Conservation (phyloP, 768 basidiomycete genomes). For the Pulveroboletus sp. region DNA sequence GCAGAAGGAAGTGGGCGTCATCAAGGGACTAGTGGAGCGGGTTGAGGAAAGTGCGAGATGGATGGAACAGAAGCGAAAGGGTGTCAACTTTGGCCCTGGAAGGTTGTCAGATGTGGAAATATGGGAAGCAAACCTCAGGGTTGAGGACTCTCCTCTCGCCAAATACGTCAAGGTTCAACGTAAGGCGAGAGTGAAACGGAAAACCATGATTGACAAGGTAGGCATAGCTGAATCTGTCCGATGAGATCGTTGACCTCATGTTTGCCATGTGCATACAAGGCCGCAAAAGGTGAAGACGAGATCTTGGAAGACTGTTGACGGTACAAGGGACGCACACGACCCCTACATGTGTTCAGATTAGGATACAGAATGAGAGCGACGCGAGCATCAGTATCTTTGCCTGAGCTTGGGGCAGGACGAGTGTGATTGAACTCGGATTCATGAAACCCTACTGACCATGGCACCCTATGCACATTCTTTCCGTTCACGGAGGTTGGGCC, state of each 20-base stretch:
- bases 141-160: conserved; percentile 72
- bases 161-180: conserved; percentile 77
- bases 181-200: conserved; percentile 74
- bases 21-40: conserved; percentile 81
- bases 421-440: not conserved
- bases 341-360: not conserved
- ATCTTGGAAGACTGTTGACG: conserved; percentile 47
- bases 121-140: conserved; percentile 63
- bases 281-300: conserved; percentile 65
- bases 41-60: conserved; percentile 80
- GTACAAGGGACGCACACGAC: not conserved
- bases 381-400: not conserved
- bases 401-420: not conserved
- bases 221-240: conserved; percentile 1
- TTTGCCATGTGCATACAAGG: conserved; percentile 37
- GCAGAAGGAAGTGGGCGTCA: conserved; percentile 53
- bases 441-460: not conserved
- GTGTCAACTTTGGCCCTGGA: conserved; percentile 71
- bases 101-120: conserved; percentile 60
- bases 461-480: not conserved
- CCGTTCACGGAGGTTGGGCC: not conserved
- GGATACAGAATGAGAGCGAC: not conserved
- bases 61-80: conserved; percentile 67
- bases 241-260: conserved; percentile 15
- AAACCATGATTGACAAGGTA: conserved; percentile 72